Evolutionary conservation across 169 alveolate species (phyloP).

Genomic region (Eimeria brunetti): DNA sequence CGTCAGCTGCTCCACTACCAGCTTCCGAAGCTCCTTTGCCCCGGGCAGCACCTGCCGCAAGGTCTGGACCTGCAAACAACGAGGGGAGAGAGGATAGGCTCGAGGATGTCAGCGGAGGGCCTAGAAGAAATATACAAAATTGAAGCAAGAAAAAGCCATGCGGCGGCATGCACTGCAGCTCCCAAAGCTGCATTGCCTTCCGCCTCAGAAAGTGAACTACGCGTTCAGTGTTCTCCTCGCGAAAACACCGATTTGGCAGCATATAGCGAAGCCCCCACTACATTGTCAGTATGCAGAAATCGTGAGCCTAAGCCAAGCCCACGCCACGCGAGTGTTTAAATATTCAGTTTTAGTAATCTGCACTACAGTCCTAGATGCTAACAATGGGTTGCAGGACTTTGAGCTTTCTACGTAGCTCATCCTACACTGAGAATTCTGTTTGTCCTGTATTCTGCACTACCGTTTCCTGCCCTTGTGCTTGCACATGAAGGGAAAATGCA

Average conservation of each 20-base stretch:
- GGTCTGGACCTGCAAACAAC: slow-evolving; percentile 19
- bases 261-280: neutral
- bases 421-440: too few relatives aligned
- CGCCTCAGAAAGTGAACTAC: neutral
- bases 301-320: neutral
- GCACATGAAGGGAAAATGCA: too few relatives aligned
- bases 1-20: slow-evolving; percentile 70
- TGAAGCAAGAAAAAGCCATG: neutral
- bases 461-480: too few relatives aligned
- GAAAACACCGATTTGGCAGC: neutral
- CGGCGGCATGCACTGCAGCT: neutral
- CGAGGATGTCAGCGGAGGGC: neutral
- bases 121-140: neutral
- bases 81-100: neutral
- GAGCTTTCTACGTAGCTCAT: too few relatives aligned
- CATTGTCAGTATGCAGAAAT: neutral
- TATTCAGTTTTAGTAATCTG: too few relatives aligned
- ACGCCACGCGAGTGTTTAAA: too few relatives aligned
- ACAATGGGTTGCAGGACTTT: too few relatives aligned
- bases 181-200: neutral
- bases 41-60: slow-evolving; percentile 75
- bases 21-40: slow-evolving; percentile 64
- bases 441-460: too few relatives aligned
- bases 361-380: too few relatives aligned
- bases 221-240: neutral